phyloP scores from a whole-genome alignment of 148 eudicot genomes.

The Cornus florida region DNA sequence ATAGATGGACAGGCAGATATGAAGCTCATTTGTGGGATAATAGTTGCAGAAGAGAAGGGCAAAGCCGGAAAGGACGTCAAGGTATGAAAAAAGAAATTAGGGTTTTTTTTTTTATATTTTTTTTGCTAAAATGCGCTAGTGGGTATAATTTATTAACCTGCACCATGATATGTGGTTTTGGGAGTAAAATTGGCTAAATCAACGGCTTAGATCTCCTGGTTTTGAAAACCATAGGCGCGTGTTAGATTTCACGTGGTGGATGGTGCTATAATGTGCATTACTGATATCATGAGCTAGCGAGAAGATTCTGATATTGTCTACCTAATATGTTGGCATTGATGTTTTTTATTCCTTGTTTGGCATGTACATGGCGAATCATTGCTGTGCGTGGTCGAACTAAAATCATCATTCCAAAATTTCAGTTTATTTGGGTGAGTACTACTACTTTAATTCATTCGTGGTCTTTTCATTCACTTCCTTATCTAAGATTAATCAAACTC shows the following conservation, averaged over 20 bases:
- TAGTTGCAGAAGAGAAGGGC: conserved; percentile 84
- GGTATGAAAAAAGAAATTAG: conserved; percentile 29
- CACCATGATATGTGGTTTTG: no score
- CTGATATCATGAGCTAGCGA: not conserved
- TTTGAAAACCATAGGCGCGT: conserved; percentile 10
- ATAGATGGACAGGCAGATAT: conserved; percentile 64
- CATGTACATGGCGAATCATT: conserved; percentile 26
- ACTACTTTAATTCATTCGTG: not conserved
- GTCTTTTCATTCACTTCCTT: not conserved
- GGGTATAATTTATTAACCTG: not conserved
- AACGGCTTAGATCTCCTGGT: conserved; percentile 9
- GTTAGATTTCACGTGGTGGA: not conserved
- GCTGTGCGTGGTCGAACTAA: conserved; percentile 17
- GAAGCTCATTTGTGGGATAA: conserved; percentile 93
- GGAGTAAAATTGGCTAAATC: not conserved
- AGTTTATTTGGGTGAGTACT: conserved; percentile 58
- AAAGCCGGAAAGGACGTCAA: conserved; percentile 84
- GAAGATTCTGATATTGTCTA: not conserved
- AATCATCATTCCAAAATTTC: conserved; percentile 18
- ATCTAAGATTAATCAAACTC: conserved; percentile 1
- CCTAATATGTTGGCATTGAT: conserved; percentile 5
- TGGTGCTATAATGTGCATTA: conserved; percentile 17
- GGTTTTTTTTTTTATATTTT: not conserved
- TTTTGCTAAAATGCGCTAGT: not conserved
- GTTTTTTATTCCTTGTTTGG: conserved; percentile 13